phyloP scores from a whole-genome alignment of 768 basidiomycete genomes.

The Boletales sp. region DNA sequence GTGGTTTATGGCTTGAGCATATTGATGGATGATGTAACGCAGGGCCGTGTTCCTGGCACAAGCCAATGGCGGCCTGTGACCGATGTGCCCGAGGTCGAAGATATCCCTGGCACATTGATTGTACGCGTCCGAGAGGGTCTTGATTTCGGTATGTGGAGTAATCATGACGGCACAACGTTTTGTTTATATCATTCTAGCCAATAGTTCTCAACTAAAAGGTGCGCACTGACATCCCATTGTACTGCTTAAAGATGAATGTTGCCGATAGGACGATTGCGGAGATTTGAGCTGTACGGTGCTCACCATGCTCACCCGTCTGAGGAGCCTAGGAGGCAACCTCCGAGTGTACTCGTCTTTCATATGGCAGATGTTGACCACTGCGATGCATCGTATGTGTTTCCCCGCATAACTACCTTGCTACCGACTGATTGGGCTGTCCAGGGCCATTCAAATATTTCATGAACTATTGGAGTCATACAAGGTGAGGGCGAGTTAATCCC shows the following conservation, averaged over 20 bases:
- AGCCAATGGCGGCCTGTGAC: slow-evolving; percentile 88
- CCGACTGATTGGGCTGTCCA: slow-evolving; percentile 28
- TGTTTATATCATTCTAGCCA: slow-evolving; percentile 49
- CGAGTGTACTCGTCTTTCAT: slow-evolving; percentile 84
- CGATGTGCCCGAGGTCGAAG: slow-evolving; percentile 84
- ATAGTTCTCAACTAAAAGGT: slow-evolving; percentile 93
- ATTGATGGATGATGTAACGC: background rate
- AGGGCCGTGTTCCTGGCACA: slow-evolving; percentile 89
- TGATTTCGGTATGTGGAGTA: slow-evolving; percentile 67
- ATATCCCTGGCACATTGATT: slow-evolving; percentile 77
- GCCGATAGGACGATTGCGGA: slow-evolving; percentile 62
- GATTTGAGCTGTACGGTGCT: slow-evolving; percentile 87
- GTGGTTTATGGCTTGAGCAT: background rate
- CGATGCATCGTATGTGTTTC: slow-evolving; percentile 77
- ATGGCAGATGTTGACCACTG: slow-evolving; percentile 87
- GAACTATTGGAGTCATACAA: slow-evolving; percentile 78
- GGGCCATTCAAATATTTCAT: slow-evolving; percentile 79
- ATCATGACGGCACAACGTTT: background rate
- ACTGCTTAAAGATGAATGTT: background rate
- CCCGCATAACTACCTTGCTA: background rate
- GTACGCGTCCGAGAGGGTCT: slow-evolving; percentile 87
- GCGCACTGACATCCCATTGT: background rate
- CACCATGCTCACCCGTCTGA: slow-evolving; percentile 86
- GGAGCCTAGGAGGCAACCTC: slow-evolving; percentile 69
- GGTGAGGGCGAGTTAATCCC: slow-evolving; percentile 33